Evolutionary conservation across 805 yeast species (phyloP).

Genomic region (Saccharomycopsis sp.): DNA sequence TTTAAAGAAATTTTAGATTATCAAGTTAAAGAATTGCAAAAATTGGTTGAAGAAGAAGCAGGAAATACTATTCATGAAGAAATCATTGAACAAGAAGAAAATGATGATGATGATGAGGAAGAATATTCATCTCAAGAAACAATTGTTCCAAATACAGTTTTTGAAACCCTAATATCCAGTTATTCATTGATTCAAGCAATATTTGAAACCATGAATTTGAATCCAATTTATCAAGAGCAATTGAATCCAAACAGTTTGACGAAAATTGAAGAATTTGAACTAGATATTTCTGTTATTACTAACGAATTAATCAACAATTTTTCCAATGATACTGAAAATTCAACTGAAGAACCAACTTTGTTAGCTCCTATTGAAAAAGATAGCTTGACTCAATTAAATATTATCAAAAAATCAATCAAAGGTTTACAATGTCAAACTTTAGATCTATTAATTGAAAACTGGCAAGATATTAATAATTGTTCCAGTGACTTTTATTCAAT

Average conservation of each 20-base stretch:
- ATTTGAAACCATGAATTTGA: conserved; percentile 8
- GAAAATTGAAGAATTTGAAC: background rate
- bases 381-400: conserved; percentile 6
- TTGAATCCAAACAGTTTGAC: background rate
- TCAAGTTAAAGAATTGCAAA: conserved; percentile 14
- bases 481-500: conserved; percentile 1
- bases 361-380: conserved; percentile 3
- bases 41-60: conserved; percentile 1
- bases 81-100: background rate
- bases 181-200: conserved; percentile 12
- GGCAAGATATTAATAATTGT: conserved; percentile 8
- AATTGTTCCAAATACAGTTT: conserved; percentile 15
- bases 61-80: background rate
- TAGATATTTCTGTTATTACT: background rate
- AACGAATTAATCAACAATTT: conserved; percentile 1
- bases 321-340: background rate
- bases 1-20: conserved; percentile 8
- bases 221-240: background rate
- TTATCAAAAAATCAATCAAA: conserved; percentile 8
- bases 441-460: conserved; percentile 1
- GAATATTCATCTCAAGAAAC: conserved; percentile 15
- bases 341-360: no score
- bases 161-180: conserved; percentile 12
- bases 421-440: conserved; percentile 2
- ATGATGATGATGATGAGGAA: conserved; percentile 3